Base-by-base conservation (phyloP, 306 rosid species). In the Coriaria nepalensis region DNA sequence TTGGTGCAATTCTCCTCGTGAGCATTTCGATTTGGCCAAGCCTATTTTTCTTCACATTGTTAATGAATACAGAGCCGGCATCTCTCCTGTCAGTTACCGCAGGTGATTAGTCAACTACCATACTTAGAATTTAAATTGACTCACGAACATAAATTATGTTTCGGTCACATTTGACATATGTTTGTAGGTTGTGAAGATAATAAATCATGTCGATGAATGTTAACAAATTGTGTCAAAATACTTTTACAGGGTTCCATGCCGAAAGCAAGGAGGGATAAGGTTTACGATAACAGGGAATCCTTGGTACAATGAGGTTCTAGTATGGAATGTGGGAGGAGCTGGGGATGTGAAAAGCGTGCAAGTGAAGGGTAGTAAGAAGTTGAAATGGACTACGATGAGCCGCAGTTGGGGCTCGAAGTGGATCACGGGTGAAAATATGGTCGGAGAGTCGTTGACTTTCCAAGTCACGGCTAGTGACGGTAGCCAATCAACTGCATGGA, bases 1-100 rank as follows among this genome's bases (percentile, higher is more conserved):
- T 42, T 87, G 96, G 94, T 87, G 96, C 79, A 83, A 74, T 43
- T 86, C 88, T 0, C 94, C 96, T 0, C 69, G 63, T 0, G 65
- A 70, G 52, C 94, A 83, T 66, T 83, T 88, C 57, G 94, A 83
- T 47, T 65, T 83, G 5, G 88, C 94, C 45, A 70, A 57, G 52
- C 80, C 94, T 13, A 64, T 77, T 1, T 88, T 67, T 67, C 61
- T 51, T 52, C 61, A 74, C 42, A 50, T 87, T 53, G 93, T 79
- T n/a, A n/a, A n/a, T 0, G 68, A 61, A 6, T 72, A 69, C 56
- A 54, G 60, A 49, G 77, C 54, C 20, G 96, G 94, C 59, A 62
- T 78, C n/a, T 54, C 76, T 43, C 93, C 96, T 1, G 34, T 80
- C 69, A 51, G 57, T 15, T 83, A 83, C 63, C 83, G 88, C 76